A percentile compares a stretch with the other conserved stretches of the same genome.
These are phyloP conservation scores for Euphrasia confusa DNA, from an alignment of 257 asterid genomes.

Conservation along the genomic window DNA sequence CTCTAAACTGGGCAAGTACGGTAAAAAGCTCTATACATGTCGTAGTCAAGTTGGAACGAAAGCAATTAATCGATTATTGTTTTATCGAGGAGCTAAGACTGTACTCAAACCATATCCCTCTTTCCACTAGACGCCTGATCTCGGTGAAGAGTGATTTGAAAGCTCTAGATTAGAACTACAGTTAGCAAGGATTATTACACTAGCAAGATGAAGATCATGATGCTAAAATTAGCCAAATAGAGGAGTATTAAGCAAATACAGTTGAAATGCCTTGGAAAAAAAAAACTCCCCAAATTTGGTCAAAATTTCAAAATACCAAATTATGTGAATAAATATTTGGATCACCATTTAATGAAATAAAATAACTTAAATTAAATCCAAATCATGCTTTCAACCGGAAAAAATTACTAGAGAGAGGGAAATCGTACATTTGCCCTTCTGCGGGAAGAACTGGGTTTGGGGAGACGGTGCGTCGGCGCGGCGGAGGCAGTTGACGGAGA, in stretches of 20 bases:
- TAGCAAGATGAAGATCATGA: not conserved
- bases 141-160: not conserved
- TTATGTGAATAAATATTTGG: not conserved
- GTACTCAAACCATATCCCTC: not conserved
- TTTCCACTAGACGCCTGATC: conserved; percentile 6
- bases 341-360: not conserved
- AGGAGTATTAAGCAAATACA: no score
- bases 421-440: conserved; percentile 33
- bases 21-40: not conserved
- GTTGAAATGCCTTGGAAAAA: no score
- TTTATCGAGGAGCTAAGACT: conserved; percentile 6
- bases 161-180: not conserved
- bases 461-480: conserved; percentile 26
- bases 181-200: not conserved
- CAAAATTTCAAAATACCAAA: not conserved
- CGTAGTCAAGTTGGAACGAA: conserved; percentile 4
- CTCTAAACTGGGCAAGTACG: not conserved
- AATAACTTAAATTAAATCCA: conserved; percentile 15
- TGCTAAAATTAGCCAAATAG: not conserved
- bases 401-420: not conserved
- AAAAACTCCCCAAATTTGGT: conserved; percentile 2
- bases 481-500: conserved; percentile 27
- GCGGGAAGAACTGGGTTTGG: conserved; percentile 32
- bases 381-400: not conserved
- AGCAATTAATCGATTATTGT: not conserved